A percentile compares a stretch with the other conserved stretches of the same genome.
These are phyloP conservation scores for Lactifluus pinguis DNA, from an alignment of 768 basidiomycete genomes.

Conservation along the genomic window DNA sequence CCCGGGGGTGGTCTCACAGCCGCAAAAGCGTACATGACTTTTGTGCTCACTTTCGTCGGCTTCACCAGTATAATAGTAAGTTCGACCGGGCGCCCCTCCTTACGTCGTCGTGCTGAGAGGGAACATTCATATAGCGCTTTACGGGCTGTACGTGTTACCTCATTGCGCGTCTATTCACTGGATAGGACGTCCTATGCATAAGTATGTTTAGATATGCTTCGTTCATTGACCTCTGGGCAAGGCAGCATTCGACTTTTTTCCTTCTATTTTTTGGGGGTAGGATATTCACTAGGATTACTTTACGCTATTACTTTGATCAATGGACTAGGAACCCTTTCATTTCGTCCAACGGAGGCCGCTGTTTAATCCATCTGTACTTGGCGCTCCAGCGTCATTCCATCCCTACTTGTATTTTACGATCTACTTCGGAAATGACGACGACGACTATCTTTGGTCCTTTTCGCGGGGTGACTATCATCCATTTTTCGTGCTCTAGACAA, in stretches of 20 bases:
- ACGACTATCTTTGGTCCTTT: background rate
- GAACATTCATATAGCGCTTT: slow-evolving; percentile 36
- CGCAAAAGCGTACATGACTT: slow-evolving; percentile 68
- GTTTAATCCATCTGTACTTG: background rate
- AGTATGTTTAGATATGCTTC: background rate
- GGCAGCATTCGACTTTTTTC: background rate
- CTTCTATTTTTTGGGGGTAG: background rate
- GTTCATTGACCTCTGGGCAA: background rate
- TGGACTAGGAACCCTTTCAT: background rate
- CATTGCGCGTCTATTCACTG: slow-evolving; percentile 42
- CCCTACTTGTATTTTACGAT: background rate
- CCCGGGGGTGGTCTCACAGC: slow-evolving; percentile 38
- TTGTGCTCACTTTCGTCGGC: slow-evolving; percentile 75
- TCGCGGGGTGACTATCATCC: background rate
- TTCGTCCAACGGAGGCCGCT: no score
- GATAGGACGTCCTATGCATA: slow-evolving; percentile 23
- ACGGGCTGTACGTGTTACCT: slow-evolving; percentile 50
- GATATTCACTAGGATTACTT: background rate
- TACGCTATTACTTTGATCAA: background rate
- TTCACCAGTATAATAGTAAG: slow-evolving; percentile 59
- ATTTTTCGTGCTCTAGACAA: background rate
- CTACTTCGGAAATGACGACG: background rate
- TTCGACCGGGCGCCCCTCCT: background rate
- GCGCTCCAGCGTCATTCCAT: background rate
- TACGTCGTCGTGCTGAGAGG: slow-evolving; percentile 17